phyloP scores from a whole-genome alignment of 441 rosid genomes.

The Gossypium davidsonii region DNA sequence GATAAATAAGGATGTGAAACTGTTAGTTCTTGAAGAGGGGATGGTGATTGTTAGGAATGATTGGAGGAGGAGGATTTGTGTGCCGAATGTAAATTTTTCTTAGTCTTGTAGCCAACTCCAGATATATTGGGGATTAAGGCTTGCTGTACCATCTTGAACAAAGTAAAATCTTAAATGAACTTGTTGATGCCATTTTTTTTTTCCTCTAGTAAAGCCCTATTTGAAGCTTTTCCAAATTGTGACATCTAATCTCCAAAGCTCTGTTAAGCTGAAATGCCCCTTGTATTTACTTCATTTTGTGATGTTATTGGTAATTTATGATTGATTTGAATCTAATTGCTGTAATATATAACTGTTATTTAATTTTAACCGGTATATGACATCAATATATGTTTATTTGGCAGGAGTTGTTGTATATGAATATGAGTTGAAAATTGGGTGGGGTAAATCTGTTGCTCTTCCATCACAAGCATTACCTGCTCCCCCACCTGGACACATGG shows the following conservation, averaged over 20 bases:
- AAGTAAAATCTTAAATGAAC: neutral
- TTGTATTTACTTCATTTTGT: neutral
- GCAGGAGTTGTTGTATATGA: constrained; percentile 93
- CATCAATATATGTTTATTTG: constrained; percentile 22
- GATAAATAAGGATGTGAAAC: neutral
- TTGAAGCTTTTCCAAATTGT: too few species aligned
- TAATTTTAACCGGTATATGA: neutral
- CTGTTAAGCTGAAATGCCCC: neutral
- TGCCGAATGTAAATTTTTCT: neutral
- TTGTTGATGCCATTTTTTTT: neutral
- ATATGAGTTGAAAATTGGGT: constrained; percentile 92
- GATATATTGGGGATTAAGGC: neutral
- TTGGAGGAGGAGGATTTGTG: neutral
- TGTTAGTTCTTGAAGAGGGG: neutral
- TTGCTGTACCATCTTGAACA: neutral
- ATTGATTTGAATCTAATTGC: neutral
- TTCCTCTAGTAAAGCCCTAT: too few species aligned
- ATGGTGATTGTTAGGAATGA: neutral
- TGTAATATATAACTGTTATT: neutral
- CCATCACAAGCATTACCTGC: constrained; percentile 99
- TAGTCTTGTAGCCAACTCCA: neutral
- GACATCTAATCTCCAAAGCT: too few species aligned
- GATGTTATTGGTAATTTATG: neutral
- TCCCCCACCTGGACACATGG: constrained; percentile 99
- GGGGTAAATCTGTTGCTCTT: constrained; percentile 99